A percentile compares a stretch with the other conserved stretches of the same genome.
These are phyloP conservation scores for Lipomyces yamanashiensis DNA, from an alignment of 805 yeast species.

Conservation along the genomic window DNA sequence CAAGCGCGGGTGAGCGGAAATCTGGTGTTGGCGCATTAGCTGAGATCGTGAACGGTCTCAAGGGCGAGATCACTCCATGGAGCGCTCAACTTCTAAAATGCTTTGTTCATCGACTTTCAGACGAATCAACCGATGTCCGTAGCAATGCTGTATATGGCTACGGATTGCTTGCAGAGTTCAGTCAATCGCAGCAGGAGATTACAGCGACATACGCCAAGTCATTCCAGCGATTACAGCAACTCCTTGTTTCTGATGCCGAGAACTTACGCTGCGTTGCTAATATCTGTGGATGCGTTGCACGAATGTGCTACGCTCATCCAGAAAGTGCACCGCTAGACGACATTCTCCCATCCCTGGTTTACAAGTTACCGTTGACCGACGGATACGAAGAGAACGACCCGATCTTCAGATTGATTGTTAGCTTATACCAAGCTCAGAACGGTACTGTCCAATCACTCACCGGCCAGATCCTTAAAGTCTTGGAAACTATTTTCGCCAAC, in stretches of 20 bases:
- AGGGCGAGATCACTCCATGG: conserved; percentile 63
- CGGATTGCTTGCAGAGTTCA: conserved; percentile 69
- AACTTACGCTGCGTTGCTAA: conserved; percentile 65
- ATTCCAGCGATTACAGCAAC: conserved; percentile 67
- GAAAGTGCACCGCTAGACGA: conserved; percentile 75
- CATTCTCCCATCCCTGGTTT: conserved; percentile 72
- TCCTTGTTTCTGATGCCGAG: conserved; percentile 77
- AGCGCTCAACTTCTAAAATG: conserved; percentile 70
- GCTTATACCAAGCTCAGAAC: conserved; percentile 66
- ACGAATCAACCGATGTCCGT: conserved; percentile 78
- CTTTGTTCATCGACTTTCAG: conserved; percentile 69
- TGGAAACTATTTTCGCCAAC: conserved; percentile 71
- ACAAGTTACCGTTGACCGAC: conserved; percentile 81
- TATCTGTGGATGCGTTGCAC: conserved; percentile 95
- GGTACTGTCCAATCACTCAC: conserved; percentile 50
- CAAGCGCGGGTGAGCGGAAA: conserved; percentile 75
- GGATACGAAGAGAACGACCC: conserved; percentile 94
- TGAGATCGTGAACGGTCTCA: conserved; percentile 80
- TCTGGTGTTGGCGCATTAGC: conserved; percentile 88
- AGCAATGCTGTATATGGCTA: conserved; percentile 96
- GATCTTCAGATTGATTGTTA: conserved; percentile 75
- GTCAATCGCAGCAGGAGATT: conserved; percentile 59
- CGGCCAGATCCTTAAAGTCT: conserved; percentile 61
- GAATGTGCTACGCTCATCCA: conserved; percentile 79
- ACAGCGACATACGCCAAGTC: conserved; percentile 69